Base-by-base conservation (phyloP, 164 flowering plant species). In the Taxillus chinensis region DNA sequence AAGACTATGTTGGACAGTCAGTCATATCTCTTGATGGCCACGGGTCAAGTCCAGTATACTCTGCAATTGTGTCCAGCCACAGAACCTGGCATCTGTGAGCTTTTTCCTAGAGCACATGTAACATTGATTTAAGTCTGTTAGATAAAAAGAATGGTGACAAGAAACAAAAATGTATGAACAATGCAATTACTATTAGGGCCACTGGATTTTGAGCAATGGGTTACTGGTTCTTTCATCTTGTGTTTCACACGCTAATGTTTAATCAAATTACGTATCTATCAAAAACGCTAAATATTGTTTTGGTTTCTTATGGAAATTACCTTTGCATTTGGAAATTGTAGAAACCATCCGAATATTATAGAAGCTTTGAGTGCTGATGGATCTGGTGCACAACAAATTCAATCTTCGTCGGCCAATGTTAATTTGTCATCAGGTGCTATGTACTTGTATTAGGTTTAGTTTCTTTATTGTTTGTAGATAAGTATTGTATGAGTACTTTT, bases 351-450 rank as follows among this genome's bases (percentile, higher is more conserved):
- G 3, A 83, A 63, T 78, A 78, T 90, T 3, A 74, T 93, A 45
- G 96, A 90, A 66, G 80, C 78, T n/a, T 74, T 93, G 70, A 90
- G 99, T 61, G 73, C 63, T 48, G 96, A 93, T 79, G 99, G 99
- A 66, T 77, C 88, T 41, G 59, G 79, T 54, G 82, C 84, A 46
- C 85, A 83, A 67, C 83, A 70, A 16, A 82, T 93, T 41, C 80
- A 78, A 71, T 71, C 90, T 50, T 87, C 97, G 41, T 27, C 27
- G 27, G 0, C 27, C 27, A 80, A 74, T 37, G 60, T 66, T 13
- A 80, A 87, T 63, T 70, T 82, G 41, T 68, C 84, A 45, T 73
- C 96, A 79, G 98, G 98, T 81, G 12, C 17, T 77, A 39, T 55
- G 12, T 39, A 11, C 8, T 48, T 48, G 27, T 27, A 27, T 27